Evolutionary conservation across 371 early-diverging fungal genomes (phyloP).

Genomic region (Actinomucor elegans): DNA sequence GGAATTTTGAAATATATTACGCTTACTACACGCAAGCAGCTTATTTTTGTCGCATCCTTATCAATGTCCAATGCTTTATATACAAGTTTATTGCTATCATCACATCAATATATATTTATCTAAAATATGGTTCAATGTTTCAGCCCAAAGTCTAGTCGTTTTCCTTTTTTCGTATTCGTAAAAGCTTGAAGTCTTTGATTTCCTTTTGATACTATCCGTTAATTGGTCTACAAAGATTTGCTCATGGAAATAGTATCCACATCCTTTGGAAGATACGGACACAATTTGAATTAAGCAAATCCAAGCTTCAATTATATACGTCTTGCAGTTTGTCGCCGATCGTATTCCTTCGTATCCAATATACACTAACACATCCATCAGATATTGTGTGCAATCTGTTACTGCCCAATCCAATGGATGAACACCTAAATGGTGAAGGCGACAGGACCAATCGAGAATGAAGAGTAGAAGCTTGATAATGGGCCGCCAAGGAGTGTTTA

Average conservation of each 20-base stretch:
- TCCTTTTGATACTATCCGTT: background rate
- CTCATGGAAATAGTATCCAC: slow-evolving; percentile 12
- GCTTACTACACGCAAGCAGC: no score
- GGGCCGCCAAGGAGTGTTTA: background rate
- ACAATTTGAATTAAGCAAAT: slow-evolving; percentile 16
- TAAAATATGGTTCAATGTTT: slow-evolving; percentile 6
- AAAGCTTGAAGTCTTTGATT: background rate
- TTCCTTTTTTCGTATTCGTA: slow-evolving; percentile 3
- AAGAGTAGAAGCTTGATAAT: slow-evolving; percentile 9
- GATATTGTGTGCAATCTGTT: background rate
- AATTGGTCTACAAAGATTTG: slow-evolving; percentile 7
- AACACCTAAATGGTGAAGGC: slow-evolving; percentile 14
- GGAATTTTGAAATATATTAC: no score
- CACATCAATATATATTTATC: slow-evolving; percentile 3
- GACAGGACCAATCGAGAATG: slow-evolving; percentile 23
- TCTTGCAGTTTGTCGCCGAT: background rate
- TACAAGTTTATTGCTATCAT: no score
- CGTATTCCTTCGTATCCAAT: slow-evolving; percentile 10
- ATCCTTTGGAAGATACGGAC: slow-evolving; percentile 10
- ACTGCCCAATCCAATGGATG: slow-evolving; percentile 10
- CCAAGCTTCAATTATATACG: slow-evolving; percentile 16
- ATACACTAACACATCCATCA: slow-evolving; percentile 13
- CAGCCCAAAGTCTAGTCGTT: slow-evolving; percentile 9
- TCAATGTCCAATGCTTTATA: no score
- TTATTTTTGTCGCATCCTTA: no score